Evolutionary conservation across 306 rosid species (phyloP), one percentile per base, ranked within the genome.

Genomic region (Casuarina glauca): DNA sequence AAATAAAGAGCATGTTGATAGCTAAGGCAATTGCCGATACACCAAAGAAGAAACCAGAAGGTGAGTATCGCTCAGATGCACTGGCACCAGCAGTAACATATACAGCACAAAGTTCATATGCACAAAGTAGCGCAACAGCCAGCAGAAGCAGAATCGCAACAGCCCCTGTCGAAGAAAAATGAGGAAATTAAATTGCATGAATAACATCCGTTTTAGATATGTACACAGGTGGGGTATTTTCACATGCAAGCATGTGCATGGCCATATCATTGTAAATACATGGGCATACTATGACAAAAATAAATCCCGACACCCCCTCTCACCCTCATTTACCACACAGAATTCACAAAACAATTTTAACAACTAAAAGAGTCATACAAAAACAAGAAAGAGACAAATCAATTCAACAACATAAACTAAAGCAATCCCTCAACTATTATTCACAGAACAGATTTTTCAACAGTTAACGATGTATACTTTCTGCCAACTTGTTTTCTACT

Each of bases 41-140:
- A 68, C 99, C 99, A 85, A 96, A 96, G 88, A 96, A 96, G 97
- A 96, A 96, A 86, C 99, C 99, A 69, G 99, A 96, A 68, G 99
- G 97, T 17, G 98, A 96, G 87, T 96, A 96, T 62, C 89, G 96
- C 84, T 96, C 98, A 81, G 99, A 93, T 72, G 94, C 99, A 66
- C 87, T 92, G 74, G 98, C 89, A 66, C 99, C 97, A 70, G 99
- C 91, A 57, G 97, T 93, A 86, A 96, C 99, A 84, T 93, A 96
- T 73, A 96, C 99, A 43, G 99, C 99, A 88, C 98, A 93, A 84
- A 96, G 94, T 82, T 96, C 98, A 36, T 96, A 96, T 36, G 97
- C 91, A 86, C 99, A 96, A 53, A 96, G 98, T 54, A 96, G 91
- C 58, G 97, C 90, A 86, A 96, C 99, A 41, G 99, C 98, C 78